Conservation (phyloP, 495 filamentous ascomycete species). For the Corynascus novoguineensis region DNA sequence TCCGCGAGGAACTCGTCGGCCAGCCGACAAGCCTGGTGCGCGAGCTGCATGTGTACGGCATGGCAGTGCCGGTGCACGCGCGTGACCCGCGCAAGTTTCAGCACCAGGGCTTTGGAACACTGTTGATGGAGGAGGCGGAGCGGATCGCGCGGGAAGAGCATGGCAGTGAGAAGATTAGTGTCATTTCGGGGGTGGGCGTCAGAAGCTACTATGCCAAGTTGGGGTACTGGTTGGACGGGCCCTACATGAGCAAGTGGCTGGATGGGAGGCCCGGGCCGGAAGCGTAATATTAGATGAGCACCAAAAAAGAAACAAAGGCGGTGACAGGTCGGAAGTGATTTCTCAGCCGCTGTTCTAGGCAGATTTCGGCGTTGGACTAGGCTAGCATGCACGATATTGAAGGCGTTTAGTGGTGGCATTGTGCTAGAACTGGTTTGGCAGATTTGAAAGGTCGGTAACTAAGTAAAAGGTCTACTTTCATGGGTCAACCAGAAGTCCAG, state of each 20-base stretch:
- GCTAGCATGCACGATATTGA: too few relatives aligned
- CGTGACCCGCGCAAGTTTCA: conserved; percentile 94
- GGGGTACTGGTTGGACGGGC: conserved; percentile 87
- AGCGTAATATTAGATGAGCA: too few relatives aligned
- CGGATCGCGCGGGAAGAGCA: conserved; percentile 91
- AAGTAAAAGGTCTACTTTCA: too few relatives aligned
- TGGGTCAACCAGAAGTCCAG: too few relatives aligned
- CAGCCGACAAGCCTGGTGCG: conserved; percentile 89
- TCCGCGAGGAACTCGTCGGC: conserved; percentile 75
- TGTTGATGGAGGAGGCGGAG: conserved; percentile 97
- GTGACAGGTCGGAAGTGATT: too few relatives aligned
- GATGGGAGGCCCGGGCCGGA: conserved; percentile 37
- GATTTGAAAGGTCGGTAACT: too few relatives aligned
- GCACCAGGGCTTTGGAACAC: conserved; percentile 93
- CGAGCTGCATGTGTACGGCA: conserved; percentile 94
- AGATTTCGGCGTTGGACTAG: too few relatives aligned
- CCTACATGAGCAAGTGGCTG: conserved; percentile 76
- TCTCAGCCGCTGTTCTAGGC: too few relatives aligned
- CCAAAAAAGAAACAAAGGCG: too few relatives aligned
- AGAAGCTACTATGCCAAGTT: conserved; percentile 89
- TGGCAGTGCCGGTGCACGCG: conserved; percentile 89
- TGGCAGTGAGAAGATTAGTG: conserved; percentile 84
- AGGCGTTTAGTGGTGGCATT: too few relatives aligned
- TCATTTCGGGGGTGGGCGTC: conserved; percentile 93
- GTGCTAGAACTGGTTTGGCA: too few relatives aligned